A percentile compares a stretch with the other conserved stretches of the same genome.
These are phyloP conservation scores for Russula earlei DNA, from an alignment of 768 basidiomycete species.

Conservation along the genomic window DNA sequence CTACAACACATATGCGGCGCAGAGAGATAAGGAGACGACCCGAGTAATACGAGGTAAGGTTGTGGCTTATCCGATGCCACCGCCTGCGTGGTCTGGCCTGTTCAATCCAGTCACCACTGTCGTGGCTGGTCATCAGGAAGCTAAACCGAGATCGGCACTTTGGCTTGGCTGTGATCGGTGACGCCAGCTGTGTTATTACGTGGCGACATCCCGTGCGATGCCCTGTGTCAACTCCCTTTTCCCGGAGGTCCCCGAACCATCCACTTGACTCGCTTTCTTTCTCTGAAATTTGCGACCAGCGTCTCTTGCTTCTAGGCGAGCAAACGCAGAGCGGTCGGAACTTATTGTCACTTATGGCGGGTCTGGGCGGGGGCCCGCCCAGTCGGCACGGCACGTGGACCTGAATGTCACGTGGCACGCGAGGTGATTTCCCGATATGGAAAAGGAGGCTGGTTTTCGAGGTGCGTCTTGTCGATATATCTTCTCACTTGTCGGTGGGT, in stretches of 20 bases:
- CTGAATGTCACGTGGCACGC: constrained; percentile 1
- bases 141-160: neutral
- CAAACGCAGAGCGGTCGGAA: no score
- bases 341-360: no score
- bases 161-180: neutral
- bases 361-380: no score
- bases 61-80: constrained; percentile 1
- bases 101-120: neutral
- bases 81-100: neutral
- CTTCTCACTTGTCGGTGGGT: neutral
- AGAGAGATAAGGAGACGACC: neutral
- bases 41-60: neutral
- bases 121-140: neutral
- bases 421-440: constrained; percentile 1
- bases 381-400: no score
- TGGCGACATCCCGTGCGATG: neutral
- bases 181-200: constrained; percentile 3
- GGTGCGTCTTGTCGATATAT: neutral
- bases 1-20: neutral
- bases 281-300: neutral
- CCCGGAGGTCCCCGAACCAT: neutral
- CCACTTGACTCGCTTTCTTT: neutral
- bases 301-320: no score
- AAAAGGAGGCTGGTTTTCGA: neutral
- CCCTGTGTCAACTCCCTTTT: neutral